These are phyloP conservation scores for Trichoderma arundinaceum DNA, from an alignment of 2,329 filamentous ascomycete species.

Conservation along the genomic window DNA sequence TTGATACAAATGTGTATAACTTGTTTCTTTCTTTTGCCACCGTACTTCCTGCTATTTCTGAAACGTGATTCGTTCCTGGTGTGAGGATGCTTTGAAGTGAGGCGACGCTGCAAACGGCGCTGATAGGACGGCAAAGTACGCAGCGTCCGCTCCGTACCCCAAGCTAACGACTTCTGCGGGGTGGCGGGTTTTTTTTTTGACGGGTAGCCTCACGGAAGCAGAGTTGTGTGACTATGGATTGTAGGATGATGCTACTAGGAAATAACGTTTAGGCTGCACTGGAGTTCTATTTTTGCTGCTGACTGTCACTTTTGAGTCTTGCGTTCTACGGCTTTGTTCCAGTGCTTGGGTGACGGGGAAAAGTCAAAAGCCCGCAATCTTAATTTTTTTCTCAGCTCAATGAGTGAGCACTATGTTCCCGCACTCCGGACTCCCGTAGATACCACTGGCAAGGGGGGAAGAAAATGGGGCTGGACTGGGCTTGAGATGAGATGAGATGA, in stretches of 20 bases:
- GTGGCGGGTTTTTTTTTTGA: slow-evolving; percentile 9
- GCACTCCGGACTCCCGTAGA: no score
- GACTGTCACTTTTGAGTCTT: background rate
- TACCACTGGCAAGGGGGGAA: no score
- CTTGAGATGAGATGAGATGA: no score
- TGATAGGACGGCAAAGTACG: slow-evolving; percentile 1
- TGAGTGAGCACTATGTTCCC: no score
- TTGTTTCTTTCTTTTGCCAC: background rate
- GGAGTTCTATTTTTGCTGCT: slow-evolving; percentile 1
- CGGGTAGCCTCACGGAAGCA: background rate
- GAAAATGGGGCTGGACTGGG: no score
- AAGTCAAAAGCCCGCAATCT: background rate
- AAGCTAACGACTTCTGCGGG: background rate
- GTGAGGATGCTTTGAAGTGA: background rate
- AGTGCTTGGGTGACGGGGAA: background rate
- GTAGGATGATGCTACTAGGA: slow-evolving; percentile 1
- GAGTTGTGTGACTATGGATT: background rate
- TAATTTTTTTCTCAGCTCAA: no score
- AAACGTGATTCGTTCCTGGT: background rate
- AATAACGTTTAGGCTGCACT: slow-evolving; percentile 15
- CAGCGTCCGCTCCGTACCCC: background rate
- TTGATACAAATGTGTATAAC: slow-evolving; percentile 4
- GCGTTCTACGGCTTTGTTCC: no score
- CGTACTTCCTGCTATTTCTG: background rate
- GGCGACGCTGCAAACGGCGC: background rate